Evolutionary conservation across 495 filamentous ascomycete species (phyloP), one percentile per base, ranked within the genome.

Genomic region (Cercophora samala): DNA sequence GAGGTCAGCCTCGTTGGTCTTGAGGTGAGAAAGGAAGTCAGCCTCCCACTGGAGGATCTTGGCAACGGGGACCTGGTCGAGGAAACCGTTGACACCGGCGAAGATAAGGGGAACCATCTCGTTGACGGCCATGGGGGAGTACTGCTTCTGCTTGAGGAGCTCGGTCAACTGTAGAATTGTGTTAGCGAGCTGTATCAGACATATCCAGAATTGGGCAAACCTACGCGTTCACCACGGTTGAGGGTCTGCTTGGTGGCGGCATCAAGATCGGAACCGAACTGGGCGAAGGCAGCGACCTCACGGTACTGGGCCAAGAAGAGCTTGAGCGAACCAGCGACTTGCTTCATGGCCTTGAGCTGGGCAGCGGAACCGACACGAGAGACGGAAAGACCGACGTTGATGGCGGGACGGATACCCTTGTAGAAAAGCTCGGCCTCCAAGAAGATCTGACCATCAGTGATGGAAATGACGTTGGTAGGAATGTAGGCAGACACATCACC

Each of bases 291-390:
- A 78, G 95, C 95, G 69, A 99, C 95, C 84, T 99, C 95, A 94
- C 95, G 95, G 87, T 99, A 99, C 87, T 99, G 95, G 77, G 95
- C 95, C 89, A 99, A 93, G 92, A 98, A 99, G 74, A 99, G 92
- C 88, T 99, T 99, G 76, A 99, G 86, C 73, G 93, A 97, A 88
- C 95, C 95, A 78, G 95, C 95, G 78, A 99, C 95, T 89, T 99
- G 95, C 87, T 98, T 99, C 95, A 99, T 99, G 83, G 95, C 93
- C 91, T 99, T 99, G 83, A 99, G 89, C 87, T 99, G 95, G 77
- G 95, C 95, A 79, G 95, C 93, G 76, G 95, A 99, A 80, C 95
- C 95, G 88, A 99, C 95, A 90, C 95, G 95, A 77, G 95, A 99
- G 70, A 99, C 95, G 77, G 95, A 99, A 65, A 99, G 91, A 95